These are phyloP conservation scores for Neofusicoccum umdonicola DNA, from an alignment of 2,329 filamentous ascomycete genomes.

Conservation along the genomic window DNA sequence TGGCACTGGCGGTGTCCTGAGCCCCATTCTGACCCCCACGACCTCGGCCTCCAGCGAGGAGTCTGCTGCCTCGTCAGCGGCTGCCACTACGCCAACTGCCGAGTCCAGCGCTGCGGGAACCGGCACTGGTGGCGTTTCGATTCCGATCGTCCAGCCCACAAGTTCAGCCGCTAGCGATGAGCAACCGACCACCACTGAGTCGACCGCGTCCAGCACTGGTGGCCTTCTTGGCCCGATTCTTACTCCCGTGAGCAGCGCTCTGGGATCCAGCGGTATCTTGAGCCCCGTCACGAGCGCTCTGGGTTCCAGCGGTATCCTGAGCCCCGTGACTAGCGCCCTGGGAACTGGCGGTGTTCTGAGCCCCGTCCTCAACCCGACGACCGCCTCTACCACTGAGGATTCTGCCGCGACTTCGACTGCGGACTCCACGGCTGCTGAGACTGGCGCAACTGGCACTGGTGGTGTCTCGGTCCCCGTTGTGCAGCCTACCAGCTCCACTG, in stretches of 20 bases:
- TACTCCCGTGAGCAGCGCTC: not conserved
- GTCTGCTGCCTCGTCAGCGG: not conserved
- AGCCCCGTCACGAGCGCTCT: conserved; percentile 10
- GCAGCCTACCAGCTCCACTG: not conserved
- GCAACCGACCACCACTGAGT: not conserved
- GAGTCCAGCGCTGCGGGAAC: conserved; percentile 6
- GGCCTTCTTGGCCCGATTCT: conserved; percentile 12
- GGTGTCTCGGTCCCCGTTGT: conserved; percentile 11
- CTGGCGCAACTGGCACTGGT: conserved; percentile 5
- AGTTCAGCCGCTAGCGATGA: not conserved
- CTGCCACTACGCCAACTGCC: not conserved
- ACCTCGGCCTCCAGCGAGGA: not conserved
- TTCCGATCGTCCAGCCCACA: conserved; percentile 14
- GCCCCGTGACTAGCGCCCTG: conserved; percentile 10
- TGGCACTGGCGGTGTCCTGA: not conserved
- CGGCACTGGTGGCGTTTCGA: conserved; percentile 14
- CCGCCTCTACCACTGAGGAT: not conserved
- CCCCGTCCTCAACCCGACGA: conserved; percentile 14
- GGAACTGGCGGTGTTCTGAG: conserved; percentile 14
- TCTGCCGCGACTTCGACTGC: not conserved
- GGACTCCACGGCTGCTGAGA: conserved; percentile 23
- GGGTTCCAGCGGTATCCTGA: conserved; percentile 5
- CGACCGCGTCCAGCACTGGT: not conserved
- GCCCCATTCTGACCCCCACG: not conserved
- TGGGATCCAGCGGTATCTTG: conserved; percentile 2